Base-by-base conservation (phyloP, 768 basidiomycete genomes). In the Coprinopsis cinerea region DNA sequence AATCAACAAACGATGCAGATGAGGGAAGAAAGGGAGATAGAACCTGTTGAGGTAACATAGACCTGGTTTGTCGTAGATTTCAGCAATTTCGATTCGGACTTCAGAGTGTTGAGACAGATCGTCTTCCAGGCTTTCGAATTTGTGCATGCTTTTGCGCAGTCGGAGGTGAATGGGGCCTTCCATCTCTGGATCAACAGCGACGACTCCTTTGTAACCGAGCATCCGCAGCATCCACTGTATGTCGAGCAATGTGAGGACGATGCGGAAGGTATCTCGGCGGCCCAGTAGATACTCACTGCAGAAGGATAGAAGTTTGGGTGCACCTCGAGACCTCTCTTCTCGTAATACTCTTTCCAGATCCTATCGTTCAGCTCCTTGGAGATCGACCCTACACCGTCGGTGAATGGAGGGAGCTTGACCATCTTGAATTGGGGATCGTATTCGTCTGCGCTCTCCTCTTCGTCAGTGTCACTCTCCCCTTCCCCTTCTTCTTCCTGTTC, bases 161-260 rank as follows among this genome's bases (percentile, higher is more conserved):
- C 83, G 74, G 83, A 92, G 85, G 15, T 73, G 74, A 43, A 41
- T 11, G 68, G 56, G n/a, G 66, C 56, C 40, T 67, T 66, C 65
- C 2, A 88, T 60, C 36, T 73, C 61, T 40, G 64, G 64, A 56
- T 92, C 88, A 9, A 92, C 73, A 4, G 67, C 73, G 1, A 92
- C 84, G 20, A 92, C 78, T 0, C 91, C 91, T 64, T 92, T 92
- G 65, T 74, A 89, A n/a, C 87, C 90, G 36, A 91, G 61, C 60
- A 92, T 85, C 36, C 91, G 81, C 42, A 92, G 88, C 67, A 87
- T 87, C 61, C 82, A 86, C 75, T 85, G 47, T 20, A 18, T 40
- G 20, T 18, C 20, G 18, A n/a, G n/a, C n/a, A 11, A 43, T 43
- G 42, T 6, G 6, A 39, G 17, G 11, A 9, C 44, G 20, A 15